phyloP scores from a whole-genome alignment of 345 rosid species.

The Mercurialis annua region DNA sequence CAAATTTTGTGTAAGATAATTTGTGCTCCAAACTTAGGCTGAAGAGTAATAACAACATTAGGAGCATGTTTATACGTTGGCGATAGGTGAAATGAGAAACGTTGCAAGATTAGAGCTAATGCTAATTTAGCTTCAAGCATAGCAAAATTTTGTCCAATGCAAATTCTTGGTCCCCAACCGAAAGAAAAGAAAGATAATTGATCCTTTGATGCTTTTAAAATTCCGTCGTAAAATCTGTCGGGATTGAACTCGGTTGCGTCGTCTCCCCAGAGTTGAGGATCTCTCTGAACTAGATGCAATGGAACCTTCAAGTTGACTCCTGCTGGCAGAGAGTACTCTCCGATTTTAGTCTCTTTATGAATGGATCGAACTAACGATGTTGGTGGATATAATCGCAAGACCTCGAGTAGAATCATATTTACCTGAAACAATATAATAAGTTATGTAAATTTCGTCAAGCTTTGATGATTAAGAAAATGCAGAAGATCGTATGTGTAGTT shows the following conservation, averaged over 20 bases:
- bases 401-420: constrained; percentile 6
- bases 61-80: constrained; percentile 9
- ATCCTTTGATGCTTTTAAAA: constrained; percentile 8
- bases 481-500: no score
- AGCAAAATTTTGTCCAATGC: constrained; percentile 21
- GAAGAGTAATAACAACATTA: background rate
- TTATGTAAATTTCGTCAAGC: no score
- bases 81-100: constrained; percentile 9
- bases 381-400: constrained; percentile 13
- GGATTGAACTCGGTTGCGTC: constrained; percentile 14
- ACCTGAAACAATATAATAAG: background rate
- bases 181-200: background rate
- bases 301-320: background rate
- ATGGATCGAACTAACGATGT: background rate
- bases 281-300: constrained; percentile 1
- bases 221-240: constrained; percentile 7
- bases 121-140: constrained; percentile 15
- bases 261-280: constrained; percentile 12
- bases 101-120: constrained; percentile 1
- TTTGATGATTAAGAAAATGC: no score
- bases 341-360: background rate
- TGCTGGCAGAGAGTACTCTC: constrained; percentile 5
- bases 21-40: constrained; percentile 14
- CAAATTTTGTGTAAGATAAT: constrained; percentile 9
- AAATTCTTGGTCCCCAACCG: constrained; percentile 7